Percentiles rank a stretch among this genome's conserved stretches.
phyloP scores from a whole-genome alignment of 768 basidiomycete species.

The Tulasnella sp. region DNA sequence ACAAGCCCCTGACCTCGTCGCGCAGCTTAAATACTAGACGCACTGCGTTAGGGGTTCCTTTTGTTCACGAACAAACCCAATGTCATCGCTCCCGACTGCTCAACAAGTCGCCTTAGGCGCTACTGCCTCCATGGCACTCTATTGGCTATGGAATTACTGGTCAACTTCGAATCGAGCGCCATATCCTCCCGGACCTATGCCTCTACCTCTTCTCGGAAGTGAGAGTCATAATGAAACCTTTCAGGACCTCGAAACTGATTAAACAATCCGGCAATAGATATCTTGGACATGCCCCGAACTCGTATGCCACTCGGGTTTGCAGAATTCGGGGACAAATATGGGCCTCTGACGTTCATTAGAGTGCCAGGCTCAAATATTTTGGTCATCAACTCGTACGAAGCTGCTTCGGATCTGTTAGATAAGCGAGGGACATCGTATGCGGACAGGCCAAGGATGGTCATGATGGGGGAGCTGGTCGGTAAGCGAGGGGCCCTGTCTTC shows the following conservation, averaged over 20 bases:
- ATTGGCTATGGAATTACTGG: background rate
- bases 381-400: constrained; percentile 16
- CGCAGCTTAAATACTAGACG: background rate
- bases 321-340: constrained; percentile 12
- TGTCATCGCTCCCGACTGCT: background rate
- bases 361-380: constrained; percentile 13
- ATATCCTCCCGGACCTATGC: background rate
- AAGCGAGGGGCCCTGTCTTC: no score
- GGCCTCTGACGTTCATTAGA: constrained; percentile 5
- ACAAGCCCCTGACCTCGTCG: no score
- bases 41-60: background rate
- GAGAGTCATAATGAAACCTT: background rate
- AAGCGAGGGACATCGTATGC: constrained; percentile 21
- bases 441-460: constrained; percentile 19
- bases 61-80: background rate
- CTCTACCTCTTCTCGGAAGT: background rate
- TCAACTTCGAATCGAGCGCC: background rate
- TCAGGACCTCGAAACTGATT: background rate
- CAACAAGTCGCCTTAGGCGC: background rate
- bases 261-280: background rate
- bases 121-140: background rate
- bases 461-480: background rate
- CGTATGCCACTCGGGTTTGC: background rate
- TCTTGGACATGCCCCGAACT: background rate
- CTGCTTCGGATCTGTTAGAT: constrained; percentile 21